Evolutionary conservation across 2,329 filamentous ascomycete species (phyloP).

Genomic region (Davidsoniella virescens): DNA sequence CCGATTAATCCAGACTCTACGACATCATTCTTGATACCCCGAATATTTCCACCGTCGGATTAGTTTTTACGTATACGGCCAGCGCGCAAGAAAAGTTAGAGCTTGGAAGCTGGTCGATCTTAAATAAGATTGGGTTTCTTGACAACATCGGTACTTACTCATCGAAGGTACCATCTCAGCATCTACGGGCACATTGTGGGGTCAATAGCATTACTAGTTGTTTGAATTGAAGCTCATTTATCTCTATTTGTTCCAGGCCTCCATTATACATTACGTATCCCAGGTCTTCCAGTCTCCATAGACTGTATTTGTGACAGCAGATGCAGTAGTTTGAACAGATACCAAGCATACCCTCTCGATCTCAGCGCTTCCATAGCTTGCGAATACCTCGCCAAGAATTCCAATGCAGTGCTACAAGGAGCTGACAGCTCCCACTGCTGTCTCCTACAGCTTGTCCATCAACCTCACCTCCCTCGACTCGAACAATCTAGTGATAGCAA

Average conservation of each 20-base stretch:
- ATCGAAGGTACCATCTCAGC: background rate
- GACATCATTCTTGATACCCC: no score
- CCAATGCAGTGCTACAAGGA: slow-evolving; percentile 96
- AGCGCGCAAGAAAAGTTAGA: no score
- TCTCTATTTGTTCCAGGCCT: slow-evolving; percentile 8
- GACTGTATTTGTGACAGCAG: background rate
- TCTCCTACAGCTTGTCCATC: slow-evolving; percentile 70
- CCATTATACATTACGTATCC: background rate
- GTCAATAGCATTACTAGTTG: slow-evolving; percentile 8
- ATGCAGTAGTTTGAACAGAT: background rate
- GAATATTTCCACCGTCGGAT: no score
- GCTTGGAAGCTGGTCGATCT: no score
- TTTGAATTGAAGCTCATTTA: slow-evolving; percentile 13
- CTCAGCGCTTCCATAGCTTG: background rate
- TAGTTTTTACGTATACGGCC: no score
- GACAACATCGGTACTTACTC: no score
- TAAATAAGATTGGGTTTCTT: no score
- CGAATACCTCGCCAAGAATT: no score
- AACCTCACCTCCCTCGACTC: slow-evolving; percentile 61
- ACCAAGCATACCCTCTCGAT: background rate
- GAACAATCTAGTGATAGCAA: slow-evolving; percentile 78
- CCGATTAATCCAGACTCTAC: background rate
- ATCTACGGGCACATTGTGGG: slow-evolving; percentile 5
- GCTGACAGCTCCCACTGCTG: slow-evolving; percentile 81
- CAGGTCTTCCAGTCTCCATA: background rate